Evolutionary conservation across 768 basidiomycete species (phyloP), one percentile per base, ranked within the genome.

Genomic region (Boletales sp.): DNA sequence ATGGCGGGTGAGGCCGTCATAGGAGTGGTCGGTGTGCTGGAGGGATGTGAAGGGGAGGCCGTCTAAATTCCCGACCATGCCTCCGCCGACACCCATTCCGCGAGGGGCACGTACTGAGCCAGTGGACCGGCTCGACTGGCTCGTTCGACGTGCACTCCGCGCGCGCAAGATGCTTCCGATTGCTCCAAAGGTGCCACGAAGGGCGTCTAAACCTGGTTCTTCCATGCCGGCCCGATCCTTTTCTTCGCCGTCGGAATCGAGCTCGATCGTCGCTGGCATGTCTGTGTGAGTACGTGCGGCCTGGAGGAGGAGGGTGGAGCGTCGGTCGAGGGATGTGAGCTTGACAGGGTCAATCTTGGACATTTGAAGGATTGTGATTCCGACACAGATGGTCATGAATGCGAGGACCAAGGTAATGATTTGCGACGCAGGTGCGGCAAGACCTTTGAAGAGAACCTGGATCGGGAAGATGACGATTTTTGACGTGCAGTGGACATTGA

Each of bases 301-400:
- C 67, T 90, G 84, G 31, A 99, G 79, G 19, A 99, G 82, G 42
- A 97, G 79, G 0, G 96, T 97, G 2, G 90, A 88, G 32, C 87
- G 80, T 15, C 95, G 79, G 65, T 98, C 96, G 60, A 99, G 86
- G 42, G 82, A 82, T 50, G 74, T 74, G 61, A 97, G 77, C 47
- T 83, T 70, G 17, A 74, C 76, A 10, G 96, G 95, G 63, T 99
- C 95, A 57, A 98, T 82, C 72, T 91, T 91, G 66, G 87, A 91
- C 81, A 95, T 87, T 70, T 99, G 96, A 8, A 99, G 83, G 56
- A 99, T 84, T 30, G 88, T 89, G 66, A 98, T 97, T 17, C 95
- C 95, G 18, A 91, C 71, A 62, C 89, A 92, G 48, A 94, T 94
- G 51, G 88, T 83, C 55, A 96, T 69, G 76, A 99, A 98, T 8